Percentiles rank a stretch among this genome's conserved stretches.
Evolutionary conservation across 345 rosid species (phyloP).

Genomic region (Physaria fendleri): DNA sequence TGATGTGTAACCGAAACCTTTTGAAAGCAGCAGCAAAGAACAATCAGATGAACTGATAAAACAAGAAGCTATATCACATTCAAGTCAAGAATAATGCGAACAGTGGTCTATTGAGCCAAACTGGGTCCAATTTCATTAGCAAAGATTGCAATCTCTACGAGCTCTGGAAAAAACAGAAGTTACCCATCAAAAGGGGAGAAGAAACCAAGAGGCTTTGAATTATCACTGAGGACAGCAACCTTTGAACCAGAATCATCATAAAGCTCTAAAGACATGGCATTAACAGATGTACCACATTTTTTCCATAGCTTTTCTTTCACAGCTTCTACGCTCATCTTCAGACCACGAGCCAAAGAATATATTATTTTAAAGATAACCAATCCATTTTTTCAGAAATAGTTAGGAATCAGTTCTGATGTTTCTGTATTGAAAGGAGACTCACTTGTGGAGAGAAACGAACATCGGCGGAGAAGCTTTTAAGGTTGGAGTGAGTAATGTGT

Average conservation of each 20-base stretch:
- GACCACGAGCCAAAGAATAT: not conserved
- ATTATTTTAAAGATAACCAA: not conserved
- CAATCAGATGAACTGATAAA: conserved; percentile 3
- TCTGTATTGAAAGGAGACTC: not conserved
- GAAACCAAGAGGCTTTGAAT: conserved; percentile 64
- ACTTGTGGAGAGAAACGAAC: conserved; percentile 77
- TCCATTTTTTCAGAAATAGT: not conserved
- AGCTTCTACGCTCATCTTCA: conserved; percentile 60
- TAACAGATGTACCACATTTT: conserved; percentile 77
- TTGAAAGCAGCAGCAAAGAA: conserved; percentile 4
- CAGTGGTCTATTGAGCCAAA: not conserved
- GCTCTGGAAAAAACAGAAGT: not conserved
- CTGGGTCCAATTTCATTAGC: not conserved
- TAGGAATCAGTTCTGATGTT: not conserved
- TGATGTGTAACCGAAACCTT: conserved; percentile 71
- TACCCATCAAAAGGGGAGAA: conserved; percentile 80
- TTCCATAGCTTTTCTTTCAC: conserved; percentile 90
- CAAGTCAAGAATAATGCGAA: conserved; percentile 4
- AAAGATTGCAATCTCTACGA: not conserved
- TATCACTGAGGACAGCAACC: conserved; percentile 45
- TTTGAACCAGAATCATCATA: conserved; percentile 68
- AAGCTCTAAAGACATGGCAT: conserved; percentile 69
- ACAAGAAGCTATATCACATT: not conserved
- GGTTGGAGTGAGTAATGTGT: conserved; percentile 71
- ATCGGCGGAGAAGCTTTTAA: conserved; percentile 61